Evolutionary conservation across 345 rosid genomes (phyloP).

Genomic region (Cardamine occulta): DNA sequence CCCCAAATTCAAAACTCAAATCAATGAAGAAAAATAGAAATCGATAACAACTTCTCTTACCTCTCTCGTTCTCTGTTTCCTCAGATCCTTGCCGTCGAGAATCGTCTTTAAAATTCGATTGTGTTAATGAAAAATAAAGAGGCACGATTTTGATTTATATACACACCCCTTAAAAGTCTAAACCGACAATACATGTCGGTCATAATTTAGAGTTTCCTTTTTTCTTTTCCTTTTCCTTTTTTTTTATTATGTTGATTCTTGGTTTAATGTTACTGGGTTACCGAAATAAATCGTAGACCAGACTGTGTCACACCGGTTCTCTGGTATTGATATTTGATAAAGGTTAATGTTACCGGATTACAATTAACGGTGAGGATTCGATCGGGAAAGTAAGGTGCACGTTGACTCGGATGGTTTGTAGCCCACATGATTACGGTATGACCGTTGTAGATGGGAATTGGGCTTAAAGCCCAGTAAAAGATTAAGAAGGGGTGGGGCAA

Average conservation of each 20-base stretch:
- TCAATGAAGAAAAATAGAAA: not conserved
- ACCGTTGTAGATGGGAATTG: not conserved
- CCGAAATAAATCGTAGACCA: not conserved
- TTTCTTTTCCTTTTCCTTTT: too few relatives aligned
- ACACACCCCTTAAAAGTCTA: not conserved
- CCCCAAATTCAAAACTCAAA: constrained; percentile 1
- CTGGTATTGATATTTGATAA: not conserved
- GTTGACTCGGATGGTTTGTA: not conserved
- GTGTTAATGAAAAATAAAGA: not conserved
- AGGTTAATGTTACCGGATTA: not conserved
- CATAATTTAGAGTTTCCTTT: not conserved
- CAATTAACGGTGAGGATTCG: constrained; percentile 15
- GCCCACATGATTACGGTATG: not conserved
- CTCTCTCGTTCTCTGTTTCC: not conserved
- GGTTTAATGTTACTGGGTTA: not conserved
- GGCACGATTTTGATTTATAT: not conserved
- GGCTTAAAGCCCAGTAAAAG: constrained; percentile 12
- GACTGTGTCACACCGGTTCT: not conserved
- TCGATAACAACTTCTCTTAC: not conserved
- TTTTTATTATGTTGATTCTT: not conserved
- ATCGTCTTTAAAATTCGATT: not conserved
- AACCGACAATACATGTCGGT: constrained; percentile 4
- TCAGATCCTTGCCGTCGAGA: not conserved
- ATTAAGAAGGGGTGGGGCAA: constrained; percentile 16
- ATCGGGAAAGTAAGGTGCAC: not conserved